These are phyloP conservation scores for Eudorina sp. DNA, from an alignment of 139 green algal genomes.

Conservation along the genomic window DNA sequence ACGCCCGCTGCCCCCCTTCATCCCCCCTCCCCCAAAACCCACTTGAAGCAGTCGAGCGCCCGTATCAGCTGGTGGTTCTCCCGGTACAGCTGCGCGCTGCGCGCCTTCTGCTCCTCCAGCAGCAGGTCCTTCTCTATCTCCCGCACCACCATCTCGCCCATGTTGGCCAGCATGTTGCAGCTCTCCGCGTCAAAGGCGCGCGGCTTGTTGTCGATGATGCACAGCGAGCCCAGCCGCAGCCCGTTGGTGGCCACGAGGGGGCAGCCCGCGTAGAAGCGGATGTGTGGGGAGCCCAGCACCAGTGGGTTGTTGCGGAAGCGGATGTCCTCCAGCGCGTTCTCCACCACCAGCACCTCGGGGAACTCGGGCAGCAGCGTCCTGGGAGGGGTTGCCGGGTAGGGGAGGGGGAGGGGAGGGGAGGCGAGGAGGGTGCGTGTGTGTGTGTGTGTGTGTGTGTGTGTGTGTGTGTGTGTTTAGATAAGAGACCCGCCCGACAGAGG, in stretches of 20 bases:
- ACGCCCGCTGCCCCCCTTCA: background rate
- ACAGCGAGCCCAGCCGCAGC: constrained; percentile 82
- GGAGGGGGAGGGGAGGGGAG: background rate
- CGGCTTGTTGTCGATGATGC: constrained; percentile 83
- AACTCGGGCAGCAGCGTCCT: constrained; percentile 82
- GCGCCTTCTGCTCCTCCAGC: constrained; percentile 60
- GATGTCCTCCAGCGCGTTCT: constrained; percentile 78
- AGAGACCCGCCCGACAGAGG: too few species aligned
- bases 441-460: too few species aligned
- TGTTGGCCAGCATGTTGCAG: constrained; percentile 85
- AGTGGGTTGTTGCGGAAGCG: constrained; percentile 85
- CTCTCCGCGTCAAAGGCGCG: constrained; percentile 80
- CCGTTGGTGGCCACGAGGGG: constrained; percentile 78
- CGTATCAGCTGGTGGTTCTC: constrained; percentile 70
- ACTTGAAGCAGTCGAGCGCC: constrained; percentile 79
- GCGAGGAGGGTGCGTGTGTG: background rate
- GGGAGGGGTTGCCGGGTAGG: background rate
- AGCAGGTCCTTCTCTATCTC: constrained; percentile 89
- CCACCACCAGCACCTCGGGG: constrained; percentile 84
- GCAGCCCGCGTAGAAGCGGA: constrained; percentile 92
- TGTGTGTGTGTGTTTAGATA: too few species aligned
- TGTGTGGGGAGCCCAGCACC: constrained; percentile 75
- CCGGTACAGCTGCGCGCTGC: constrained; percentile 53
- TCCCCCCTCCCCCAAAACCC: background rate
- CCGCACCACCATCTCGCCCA: constrained; percentile 77